Conservation (phyloP, 176 grass and related monocot genomes). For the Elymus sibiricus region DNA sequence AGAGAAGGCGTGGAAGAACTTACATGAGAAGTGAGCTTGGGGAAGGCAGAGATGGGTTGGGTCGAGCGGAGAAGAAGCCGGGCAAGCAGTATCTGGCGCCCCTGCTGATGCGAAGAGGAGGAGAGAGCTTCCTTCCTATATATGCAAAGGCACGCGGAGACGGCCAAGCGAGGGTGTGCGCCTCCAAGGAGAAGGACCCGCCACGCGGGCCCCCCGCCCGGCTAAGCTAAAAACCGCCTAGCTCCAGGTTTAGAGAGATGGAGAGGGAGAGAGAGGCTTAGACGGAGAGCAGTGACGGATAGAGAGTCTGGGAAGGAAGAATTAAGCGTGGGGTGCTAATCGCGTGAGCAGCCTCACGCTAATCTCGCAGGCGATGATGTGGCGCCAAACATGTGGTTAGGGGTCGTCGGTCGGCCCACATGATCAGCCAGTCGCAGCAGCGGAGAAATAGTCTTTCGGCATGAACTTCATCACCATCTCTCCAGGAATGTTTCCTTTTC, state of each 20-base stretch:
- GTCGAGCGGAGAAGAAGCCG: not conserved
- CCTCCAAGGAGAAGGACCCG: slow-evolving; percentile 1
- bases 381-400: not conserved
- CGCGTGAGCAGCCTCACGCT: not conserved
- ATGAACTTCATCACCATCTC: not conserved
- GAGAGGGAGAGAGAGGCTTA: too few species aligned
- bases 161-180: not conserved
- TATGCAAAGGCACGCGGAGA: not conserved
- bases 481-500: not conserved
- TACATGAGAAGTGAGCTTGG: slow-evolving; percentile 17
- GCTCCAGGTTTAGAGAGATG: not conserved
- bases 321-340: slow-evolving; percentile 13
- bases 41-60: not conserved
- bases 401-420: not conserved
- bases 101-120: slow-evolving; percentile 3
- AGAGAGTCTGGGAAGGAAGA: not conserved
- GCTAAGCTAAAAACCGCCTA: not conserved
- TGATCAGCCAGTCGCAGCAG: not conserved
- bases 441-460: not conserved
- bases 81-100: not conserved
- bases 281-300: not conserved
- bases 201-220: not conserved
- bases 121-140: slow-evolving; percentile 10
- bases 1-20: not conserved
- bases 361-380: not conserved